A percentile compares a stretch with the other conserved stretches of the same genome.
Evolutionary conservation across 352 stramenopile species (phyloP).

Genomic region (Blastocystis sp.): DNA sequence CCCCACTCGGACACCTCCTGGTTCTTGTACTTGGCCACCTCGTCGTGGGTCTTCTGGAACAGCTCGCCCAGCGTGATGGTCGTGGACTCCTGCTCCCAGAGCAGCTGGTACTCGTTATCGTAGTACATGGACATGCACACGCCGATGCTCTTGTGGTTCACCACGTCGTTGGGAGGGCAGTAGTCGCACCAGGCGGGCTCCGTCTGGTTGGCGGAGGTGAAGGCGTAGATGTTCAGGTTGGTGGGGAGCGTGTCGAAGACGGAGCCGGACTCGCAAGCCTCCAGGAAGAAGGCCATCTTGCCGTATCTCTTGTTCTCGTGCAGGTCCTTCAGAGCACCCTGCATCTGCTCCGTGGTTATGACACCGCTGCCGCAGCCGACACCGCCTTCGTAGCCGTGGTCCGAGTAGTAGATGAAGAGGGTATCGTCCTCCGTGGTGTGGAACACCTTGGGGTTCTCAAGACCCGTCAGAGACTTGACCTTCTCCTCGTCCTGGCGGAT

Average conservation of each 20-base stretch:
- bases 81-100: constrained; percentile 31
- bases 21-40: background rate
- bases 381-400: constrained; percentile 23
- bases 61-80: constrained; percentile 4
- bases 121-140: constrained; percentile 70
- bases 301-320: constrained; percentile 80
- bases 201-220: constrained; percentile 79
- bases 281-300: constrained; percentile 71
- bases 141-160: background rate
- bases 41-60: background rate
- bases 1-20: constrained; percentile 17
- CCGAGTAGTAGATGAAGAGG: constrained; percentile 46
- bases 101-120: constrained; percentile 11
- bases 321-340: constrained; percentile 74
- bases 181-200: constrained; percentile 83
- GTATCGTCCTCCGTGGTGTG: constrained; percentile 46
- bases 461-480: background rate
- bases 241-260: constrained; percentile 82
- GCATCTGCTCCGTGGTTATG: background rate
- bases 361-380: background rate
- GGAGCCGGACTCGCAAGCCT: constrained; percentile 84
- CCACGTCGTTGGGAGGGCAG: constrained; percentile 72
- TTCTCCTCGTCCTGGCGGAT: constrained; percentile 6
- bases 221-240: constrained; percentile 82
- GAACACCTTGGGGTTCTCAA: constrained; percentile 55